Base-by-base conservation (phyloP, 306 rosid genomes). In the Begonia masoniana region DNA sequence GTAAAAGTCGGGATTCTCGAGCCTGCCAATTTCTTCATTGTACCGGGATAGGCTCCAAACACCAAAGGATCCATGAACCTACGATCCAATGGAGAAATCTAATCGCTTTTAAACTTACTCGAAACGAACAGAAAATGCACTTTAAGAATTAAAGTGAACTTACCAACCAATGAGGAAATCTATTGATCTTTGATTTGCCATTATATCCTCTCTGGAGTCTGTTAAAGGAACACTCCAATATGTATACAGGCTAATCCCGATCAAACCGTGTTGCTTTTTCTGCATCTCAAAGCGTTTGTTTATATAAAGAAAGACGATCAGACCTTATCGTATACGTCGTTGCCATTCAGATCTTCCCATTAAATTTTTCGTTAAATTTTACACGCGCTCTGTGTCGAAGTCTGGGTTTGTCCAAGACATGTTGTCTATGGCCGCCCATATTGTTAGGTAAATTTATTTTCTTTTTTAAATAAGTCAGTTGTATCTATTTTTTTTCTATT, bases 61-160 rank as follows among this genome's bases (percentile, higher is more conserved):
- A 70, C 36, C 61, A 83, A 66, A 12, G 96, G 96, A 57, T 80
- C 78, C 36, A 87, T 19, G 47, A 80, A 10, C 87, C 96, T 87
- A 63, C 41, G 63, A 47, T 11, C 36, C 31, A 61, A 43, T 0
- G 17, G 36, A 13, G 15, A 53, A 26, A 53, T 6, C 6, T 53
- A 11, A 53, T 10, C 41, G 36, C 43, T 16, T 12, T 26, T 13
- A 26, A 54, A n/a, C 3, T 9, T 0, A 54, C 41, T 13, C 10
- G 12, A 41, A 26, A 5, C 4, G 13, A 19, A 52, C 12, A 9
- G 16, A 13, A 47, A 12, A 47, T 47, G 14, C 9, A 42, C 19
- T 19, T 24, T 2, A 43, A 9, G 7, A 57, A 36, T 9, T 31
- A 31, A 21, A 6, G 21, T 35, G 70, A 51, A 73, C 76, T 41